These are phyloP conservation scores for Paecilomyces fulvus DNA, from an alignment of 2,329 filamentous ascomycete genomes.

Conservation along the genomic window DNA sequence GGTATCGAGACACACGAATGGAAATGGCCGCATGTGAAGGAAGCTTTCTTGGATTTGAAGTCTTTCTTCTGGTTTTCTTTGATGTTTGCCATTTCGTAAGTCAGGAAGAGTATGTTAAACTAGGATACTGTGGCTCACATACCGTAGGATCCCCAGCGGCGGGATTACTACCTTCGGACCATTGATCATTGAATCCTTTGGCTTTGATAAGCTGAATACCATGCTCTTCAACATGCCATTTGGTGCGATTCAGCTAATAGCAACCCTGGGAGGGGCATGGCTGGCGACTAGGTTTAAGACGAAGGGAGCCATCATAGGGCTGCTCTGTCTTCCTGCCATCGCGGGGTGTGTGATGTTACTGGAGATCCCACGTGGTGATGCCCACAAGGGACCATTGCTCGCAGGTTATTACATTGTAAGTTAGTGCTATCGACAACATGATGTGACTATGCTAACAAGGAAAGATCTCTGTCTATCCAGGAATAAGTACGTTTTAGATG, in stretches of 20 bases:
- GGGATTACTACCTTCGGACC: conserved; percentile 53
- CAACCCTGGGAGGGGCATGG: conserved; percentile 51
- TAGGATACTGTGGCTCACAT: conserved; percentile 3
- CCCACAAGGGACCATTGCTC: conserved; percentile 44
- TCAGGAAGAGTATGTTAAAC: neutral
- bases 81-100: conserved; percentile 47
- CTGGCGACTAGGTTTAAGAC: conserved; percentile 46
- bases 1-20: conserved; percentile 35
- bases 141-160: conserved; percentile 43
- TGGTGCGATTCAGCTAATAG: conserved; percentile 51
- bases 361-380: conserved; percentile 37
- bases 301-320: conserved; percentile 48
- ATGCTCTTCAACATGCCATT: conserved; percentile 56
- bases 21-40: conserved; percentile 47
- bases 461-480: conserved; percentile 51
- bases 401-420: conserved; percentile 48
- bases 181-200: conserved; percentile 51
- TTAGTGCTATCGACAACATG: neutral
- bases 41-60: conserved; percentile 50
- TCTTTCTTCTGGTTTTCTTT: conserved; percentile 52
- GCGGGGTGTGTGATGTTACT: conserved; percentile 49
- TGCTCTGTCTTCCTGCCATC: conserved; percentile 50
- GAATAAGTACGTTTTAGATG: conserved; percentile 35
- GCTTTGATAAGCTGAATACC: conserved; percentile 47
- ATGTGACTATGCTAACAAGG: conserved; percentile 2